Evolutionary conservation across 225 moss, liverwort and hornwort species (phyloP).

Genomic region (Takakia lepidozioides): DNA sequence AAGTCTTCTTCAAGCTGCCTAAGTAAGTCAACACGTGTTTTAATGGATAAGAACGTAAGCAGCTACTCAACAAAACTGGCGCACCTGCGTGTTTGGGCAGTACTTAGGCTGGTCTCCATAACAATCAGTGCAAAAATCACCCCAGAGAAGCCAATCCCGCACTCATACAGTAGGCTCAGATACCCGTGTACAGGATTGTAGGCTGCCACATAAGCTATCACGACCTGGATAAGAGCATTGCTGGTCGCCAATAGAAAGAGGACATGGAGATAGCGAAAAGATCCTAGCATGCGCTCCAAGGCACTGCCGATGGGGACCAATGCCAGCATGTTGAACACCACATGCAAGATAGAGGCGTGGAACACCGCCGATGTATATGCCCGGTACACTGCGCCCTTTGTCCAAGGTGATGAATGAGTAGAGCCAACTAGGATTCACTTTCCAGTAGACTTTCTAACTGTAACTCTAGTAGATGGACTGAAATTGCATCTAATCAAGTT

Average conservation of each 20-base stretch:
- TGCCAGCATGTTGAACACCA: slow-evolving; percentile 97
- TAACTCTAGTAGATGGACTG: too few relatives aligned
- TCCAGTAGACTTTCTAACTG: too few relatives aligned
- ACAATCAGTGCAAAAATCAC: slow-evolving; percentile 96
- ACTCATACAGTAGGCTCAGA: slow-evolving; percentile 56
- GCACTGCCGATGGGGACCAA: slow-evolving; percentile 81
- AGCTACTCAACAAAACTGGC: background rate
- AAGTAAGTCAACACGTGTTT: too few relatives aligned
- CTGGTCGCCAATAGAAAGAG: slow-evolving; percentile 71
- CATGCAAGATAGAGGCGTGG: slow-evolving; percentile 87
- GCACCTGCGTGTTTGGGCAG: slow-evolving; percentile 87
- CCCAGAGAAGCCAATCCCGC: slow-evolving; percentile 93
- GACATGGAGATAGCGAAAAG: slow-evolving; percentile 80
- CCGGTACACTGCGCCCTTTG: slow-evolving; percentile 91
- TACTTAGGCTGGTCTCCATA: slow-evolving; percentile 86
- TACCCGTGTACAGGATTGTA: slow-evolving; percentile 76
- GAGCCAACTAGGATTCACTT: too few relatives aligned
- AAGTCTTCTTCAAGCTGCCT: too few relatives aligned
- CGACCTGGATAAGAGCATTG: slow-evolving; percentile 75
- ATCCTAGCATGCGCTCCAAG: slow-evolving; percentile 82
- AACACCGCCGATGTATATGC: slow-evolving; percentile 73
- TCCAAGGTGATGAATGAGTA: too few relatives aligned
- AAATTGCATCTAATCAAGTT: too few relatives aligned
- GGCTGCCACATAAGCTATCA: slow-evolving; percentile 67
- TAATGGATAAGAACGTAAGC: too few relatives aligned